A percentile compares a stretch with the other conserved stretches of the same genome.
Evolutionary conservation across 2,329 filamentous ascomycete species (phyloP).

Genomic region (Bisporella sp.): DNA sequence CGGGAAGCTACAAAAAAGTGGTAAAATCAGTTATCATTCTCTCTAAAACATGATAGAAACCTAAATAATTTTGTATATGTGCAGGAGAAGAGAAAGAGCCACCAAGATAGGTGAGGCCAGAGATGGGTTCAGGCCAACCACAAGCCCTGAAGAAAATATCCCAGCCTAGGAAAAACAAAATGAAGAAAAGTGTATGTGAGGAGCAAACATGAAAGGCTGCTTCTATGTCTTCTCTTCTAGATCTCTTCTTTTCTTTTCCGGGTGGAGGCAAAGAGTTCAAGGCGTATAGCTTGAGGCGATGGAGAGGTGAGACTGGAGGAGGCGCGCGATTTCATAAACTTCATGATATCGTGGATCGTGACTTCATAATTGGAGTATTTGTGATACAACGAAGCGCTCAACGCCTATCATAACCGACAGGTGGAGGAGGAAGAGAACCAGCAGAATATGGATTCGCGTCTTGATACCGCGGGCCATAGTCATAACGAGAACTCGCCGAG

Average conservation of each 20-base stretch:
- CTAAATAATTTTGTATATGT: background rate
- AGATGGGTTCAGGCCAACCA: background rate
- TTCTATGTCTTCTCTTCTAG: background rate
- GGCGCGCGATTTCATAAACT: background rate
- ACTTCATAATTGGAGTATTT: slow-evolving; percentile 2
- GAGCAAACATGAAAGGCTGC: background rate
- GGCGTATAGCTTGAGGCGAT: too few relatives aligned
- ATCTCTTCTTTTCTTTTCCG: background rate
- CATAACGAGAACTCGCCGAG: slow-evolving; percentile 21
- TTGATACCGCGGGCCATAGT: slow-evolving; percentile 33
- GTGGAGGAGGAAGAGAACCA: slow-evolving; percentile 23
- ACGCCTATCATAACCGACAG: slow-evolving; percentile 22
- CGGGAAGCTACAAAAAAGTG: slow-evolving; percentile 20
- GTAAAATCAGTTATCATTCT: slow-evolving; percentile 26
- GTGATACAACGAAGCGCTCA: slow-evolving; percentile 1
- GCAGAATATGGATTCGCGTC: slow-evolving; percentile 39
- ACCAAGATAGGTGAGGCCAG: background rate
- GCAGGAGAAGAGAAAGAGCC: background rate
- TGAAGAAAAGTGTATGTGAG: background rate
- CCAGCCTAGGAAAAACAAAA: background rate
- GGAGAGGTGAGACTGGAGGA: too few relatives aligned
- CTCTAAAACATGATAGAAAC: slow-evolving; percentile 8
- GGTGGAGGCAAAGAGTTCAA: too few relatives aligned
- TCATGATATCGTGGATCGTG: slow-evolving; percentile 3
- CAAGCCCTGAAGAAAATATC: background rate